Evolutionary conservation across 139 green algal species (phyloP), one percentile per base, ranked within the genome.

Genomic region (Asterochloris sp.): DNA sequence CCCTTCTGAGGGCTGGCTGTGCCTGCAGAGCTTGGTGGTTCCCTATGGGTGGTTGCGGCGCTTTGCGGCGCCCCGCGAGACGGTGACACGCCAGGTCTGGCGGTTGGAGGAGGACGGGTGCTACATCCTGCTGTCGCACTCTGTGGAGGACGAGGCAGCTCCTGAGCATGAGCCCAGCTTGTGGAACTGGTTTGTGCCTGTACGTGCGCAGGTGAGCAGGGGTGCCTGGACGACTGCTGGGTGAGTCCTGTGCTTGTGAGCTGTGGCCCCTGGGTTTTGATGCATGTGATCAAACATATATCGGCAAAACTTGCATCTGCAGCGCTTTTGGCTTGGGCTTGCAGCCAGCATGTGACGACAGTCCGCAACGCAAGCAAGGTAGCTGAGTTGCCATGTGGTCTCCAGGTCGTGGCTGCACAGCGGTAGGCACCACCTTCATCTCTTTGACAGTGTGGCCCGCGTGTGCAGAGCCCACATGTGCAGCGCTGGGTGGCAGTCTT

Each of bases 101-200:
- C 85, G 89, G 38, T 84, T 85, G 67, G 89, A 92, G 27, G 80
- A 82, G 23, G 86, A 91, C 82, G 89, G 89, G 47, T 86, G 82
- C 1, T 92, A 86, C 83, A 86, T 92, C 38, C 85, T 92, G 21
- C 75, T 92, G 69, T 84, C 38, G 27, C 64, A 77, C 63, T 77
- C 63, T 63, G 62, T 68, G 63, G 29, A 76, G 21, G 63, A 80
- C 24, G 62, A 61, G 26, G 76, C 60, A 69, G 76, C 68, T 14
- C 76, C 76, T 38, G 60, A 17, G 15, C 12, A n/a, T 47, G 54
- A 69, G 12, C 15, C 23, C 14, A 62, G 61, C 15, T 81, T 62
- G 77, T 81, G 69, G 14, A 63, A 81, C 27, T 81, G 77, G 77
- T 81, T 63, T 15, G 68, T 62, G 16, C 77, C 77, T 38, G 77